phyloP scores from a whole-genome alignment of 805 yeast genomes.

The Candida easanensis region DNA sequence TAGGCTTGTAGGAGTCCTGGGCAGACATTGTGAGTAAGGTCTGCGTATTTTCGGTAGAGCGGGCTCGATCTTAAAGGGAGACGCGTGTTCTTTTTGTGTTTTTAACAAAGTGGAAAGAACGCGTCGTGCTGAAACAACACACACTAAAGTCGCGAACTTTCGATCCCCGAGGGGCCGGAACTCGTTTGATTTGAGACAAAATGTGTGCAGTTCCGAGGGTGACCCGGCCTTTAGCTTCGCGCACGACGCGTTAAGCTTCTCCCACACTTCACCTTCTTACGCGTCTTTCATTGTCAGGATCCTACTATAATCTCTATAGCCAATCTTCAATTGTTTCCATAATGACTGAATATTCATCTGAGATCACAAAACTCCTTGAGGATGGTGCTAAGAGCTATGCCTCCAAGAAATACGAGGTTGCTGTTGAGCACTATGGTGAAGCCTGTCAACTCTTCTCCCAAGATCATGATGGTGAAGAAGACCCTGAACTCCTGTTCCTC shows the following conservation, averaged over 20 bases:
- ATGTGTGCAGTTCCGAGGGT: conserved; percentile 5
- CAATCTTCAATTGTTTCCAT: neutral
- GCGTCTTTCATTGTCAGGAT: too few species aligned
- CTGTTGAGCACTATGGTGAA: conserved; percentile 66
- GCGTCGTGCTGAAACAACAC: neutral
- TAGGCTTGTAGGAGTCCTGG: conserved; percentile 7
- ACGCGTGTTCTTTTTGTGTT: conserved; percentile 4
- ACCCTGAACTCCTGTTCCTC: conserved; percentile 65
- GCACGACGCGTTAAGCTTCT: neutral
- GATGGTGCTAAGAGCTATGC: conserved; percentile 68
- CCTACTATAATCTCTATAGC: too few species aligned
- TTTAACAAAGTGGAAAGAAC: conserved; percentile 10
- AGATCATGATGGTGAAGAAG: conserved; percentile 51
- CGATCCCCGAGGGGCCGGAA: too few species aligned
- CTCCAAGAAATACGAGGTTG: conserved; percentile 60
- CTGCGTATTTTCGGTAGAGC: neutral
- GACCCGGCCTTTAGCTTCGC: neutral
- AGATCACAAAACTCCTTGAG: conserved; percentile 46
- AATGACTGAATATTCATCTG: conserved; percentile 33
- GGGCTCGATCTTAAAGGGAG: neutral
- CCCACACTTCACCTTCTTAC: too few species aligned
- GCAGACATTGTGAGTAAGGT: conserved; percentile 2
- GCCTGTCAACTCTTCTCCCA: conserved; percentile 61
- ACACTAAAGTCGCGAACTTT: neutral
- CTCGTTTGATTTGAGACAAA: neutral